Evolutionary conservation across 1,284 basidiomycete species (phyloP).

Genomic region (Phaffia rhodozyma): DNA sequence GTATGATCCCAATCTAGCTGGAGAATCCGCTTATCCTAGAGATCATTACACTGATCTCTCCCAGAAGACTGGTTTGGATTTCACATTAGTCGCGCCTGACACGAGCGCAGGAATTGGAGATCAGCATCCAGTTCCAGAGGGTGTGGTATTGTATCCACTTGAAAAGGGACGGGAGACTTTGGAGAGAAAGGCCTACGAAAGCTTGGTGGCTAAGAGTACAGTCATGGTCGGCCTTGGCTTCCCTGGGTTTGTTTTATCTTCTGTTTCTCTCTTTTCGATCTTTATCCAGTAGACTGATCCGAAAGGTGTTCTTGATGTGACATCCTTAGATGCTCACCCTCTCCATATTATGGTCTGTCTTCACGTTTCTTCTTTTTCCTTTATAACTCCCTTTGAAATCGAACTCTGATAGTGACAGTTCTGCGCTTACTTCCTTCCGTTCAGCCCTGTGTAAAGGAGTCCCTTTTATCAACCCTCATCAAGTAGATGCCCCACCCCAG

Average conservation of each 20-base stretch:
- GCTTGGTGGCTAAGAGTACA: background rate
- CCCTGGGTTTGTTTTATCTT: background rate
- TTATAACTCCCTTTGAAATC: too few relatives aligned
- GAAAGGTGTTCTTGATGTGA: too few relatives aligned
- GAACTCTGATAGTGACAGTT: too few relatives aligned
- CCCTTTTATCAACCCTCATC: slow-evolving; percentile 1
- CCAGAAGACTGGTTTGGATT: background rate
- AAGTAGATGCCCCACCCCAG: background rate
- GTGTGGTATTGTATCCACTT: too few relatives aligned
- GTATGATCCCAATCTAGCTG: background rate
- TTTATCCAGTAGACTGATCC: too few relatives aligned
- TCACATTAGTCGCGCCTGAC: background rate
- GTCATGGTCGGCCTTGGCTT: slow-evolving; percentile 1
- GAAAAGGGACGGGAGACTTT: too few relatives aligned
- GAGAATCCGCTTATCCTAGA: slow-evolving; percentile 1
- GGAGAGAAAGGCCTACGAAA: background rate
- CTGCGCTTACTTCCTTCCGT: background rate
- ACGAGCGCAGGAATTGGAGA: background rate
- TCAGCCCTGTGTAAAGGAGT: slow-evolving; percentile 2
- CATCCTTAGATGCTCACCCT: too few relatives aligned
- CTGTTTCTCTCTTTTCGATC: background rate
- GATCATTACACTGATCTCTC: background rate
- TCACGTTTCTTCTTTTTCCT: too few relatives aligned
- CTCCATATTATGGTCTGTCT: too few relatives aligned
- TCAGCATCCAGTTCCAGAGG: too few relatives aligned